Percentiles rank a stretch among this genome's conserved stretches.
These are phyloP conservation scores for Dactylellina drechsleri DNA, from an alignment of 2,329 filamentous ascomycete genomes.

Conservation along the genomic window DNA sequence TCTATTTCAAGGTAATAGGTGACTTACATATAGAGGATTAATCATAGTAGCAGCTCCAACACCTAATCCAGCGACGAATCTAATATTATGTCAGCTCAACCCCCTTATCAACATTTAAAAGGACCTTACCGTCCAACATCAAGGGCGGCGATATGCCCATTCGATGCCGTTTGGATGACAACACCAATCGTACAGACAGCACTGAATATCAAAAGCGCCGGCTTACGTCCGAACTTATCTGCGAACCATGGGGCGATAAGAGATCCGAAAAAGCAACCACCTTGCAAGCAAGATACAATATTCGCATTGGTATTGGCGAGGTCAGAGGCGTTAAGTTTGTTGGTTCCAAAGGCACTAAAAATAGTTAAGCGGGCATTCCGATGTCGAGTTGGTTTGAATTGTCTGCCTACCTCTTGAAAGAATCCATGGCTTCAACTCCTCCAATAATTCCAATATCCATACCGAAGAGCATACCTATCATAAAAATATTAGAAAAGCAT, in stretches of 20 bases:
- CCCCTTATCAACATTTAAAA: too few species aligned
- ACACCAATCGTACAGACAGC: conserved; percentile 71
- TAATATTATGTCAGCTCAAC: not conserved
- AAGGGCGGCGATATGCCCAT: conserved; percentile 71
- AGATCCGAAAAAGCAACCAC: conserved; percentile 84
- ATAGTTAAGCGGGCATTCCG: conserved; percentile 5
- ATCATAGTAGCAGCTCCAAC: conserved; percentile 68
- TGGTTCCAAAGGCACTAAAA: conserved; percentile 67
- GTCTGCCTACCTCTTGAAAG: conserved; percentile 67
- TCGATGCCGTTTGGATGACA: conserved; percentile 72
- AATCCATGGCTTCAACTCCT: conserved; percentile 71
- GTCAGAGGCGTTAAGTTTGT: conserved; percentile 62
- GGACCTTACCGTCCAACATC: conserved; percentile 70
- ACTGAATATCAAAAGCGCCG: conserved; percentile 69
- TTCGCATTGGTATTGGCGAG: conserved; percentile 71
- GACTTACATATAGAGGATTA: conserved; percentile 67
- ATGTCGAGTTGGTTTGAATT: not conserved
- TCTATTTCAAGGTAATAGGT: not conserved
- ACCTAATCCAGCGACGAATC: conserved; percentile 68
- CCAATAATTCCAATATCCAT: conserved; percentile 75
- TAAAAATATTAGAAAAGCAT: conserved; percentile 60
- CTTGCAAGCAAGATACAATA: conserved; percentile 77
- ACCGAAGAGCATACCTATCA: conserved; percentile 70
- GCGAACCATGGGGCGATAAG: conserved; percentile 69
- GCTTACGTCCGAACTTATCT: conserved; percentile 69